Evolutionary conservation across 2,329 filamentous ascomycete genomes (phyloP).

Genomic region (Trichocomaceae sp.): DNA sequence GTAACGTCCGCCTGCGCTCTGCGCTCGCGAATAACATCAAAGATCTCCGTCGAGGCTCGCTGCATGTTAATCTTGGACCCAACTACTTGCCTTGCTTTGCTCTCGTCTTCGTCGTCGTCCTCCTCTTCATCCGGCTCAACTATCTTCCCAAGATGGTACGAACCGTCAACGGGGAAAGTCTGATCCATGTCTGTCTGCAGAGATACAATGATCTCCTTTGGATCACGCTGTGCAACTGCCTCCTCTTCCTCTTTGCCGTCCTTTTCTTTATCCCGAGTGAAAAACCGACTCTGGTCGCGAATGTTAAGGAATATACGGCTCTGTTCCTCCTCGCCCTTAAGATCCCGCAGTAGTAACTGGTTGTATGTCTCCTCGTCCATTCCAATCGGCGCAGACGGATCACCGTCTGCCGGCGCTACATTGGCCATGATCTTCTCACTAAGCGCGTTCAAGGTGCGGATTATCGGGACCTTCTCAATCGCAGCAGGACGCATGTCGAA

Average conservation of each 20-base stretch:
- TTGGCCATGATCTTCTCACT: conserved; percentile 91
- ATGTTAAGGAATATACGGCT: conserved; percentile 78
- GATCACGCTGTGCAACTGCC: conserved; percentile 61
- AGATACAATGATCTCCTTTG: conserved; percentile 58
- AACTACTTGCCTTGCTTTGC: conserved; percentile 46
- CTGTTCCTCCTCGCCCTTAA: conserved; percentile 67
- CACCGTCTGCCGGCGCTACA: conserved; percentile 70
- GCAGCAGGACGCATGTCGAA: conserved; percentile 76
- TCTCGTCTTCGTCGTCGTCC: conserved; percentile 55
- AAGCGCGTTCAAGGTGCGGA: conserved; percentile 79
- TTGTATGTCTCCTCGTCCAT: conserved; percentile 68
- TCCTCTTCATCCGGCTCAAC: conserved; percentile 46
- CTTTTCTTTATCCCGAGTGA: conserved; percentile 47
- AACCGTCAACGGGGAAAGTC: conserved; percentile 46
- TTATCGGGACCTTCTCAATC: conserved; percentile 74
- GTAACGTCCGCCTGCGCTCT: conserved; percentile 41
- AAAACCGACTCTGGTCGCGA: conserved; percentile 78
- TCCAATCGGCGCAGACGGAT: conserved; percentile 58
- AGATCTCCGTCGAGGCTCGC: conserved; percentile 51
- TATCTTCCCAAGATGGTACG: conserved; percentile 60
- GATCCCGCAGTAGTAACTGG: conserved; percentile 69
- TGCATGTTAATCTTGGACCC: conserved; percentile 63
- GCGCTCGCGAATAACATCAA: conserved; percentile 52
- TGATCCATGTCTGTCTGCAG: conserved; percentile 56
- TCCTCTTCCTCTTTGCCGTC: conserved; percentile 38